Base-by-base conservation (phyloP, 345 rosid species). In the Populus euphratica region DNA sequence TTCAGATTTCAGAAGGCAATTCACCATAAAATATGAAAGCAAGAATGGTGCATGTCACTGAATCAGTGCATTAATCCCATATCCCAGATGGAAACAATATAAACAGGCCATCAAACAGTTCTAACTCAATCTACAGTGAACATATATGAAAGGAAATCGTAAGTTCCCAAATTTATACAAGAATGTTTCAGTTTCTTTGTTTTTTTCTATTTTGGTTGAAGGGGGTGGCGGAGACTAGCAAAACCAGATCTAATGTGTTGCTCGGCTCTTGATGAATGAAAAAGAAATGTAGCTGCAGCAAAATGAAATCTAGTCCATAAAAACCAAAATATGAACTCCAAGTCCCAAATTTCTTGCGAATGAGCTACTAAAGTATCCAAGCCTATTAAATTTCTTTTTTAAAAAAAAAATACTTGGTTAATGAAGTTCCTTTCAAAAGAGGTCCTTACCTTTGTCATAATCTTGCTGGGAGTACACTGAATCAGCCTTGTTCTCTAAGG, bases 371-470 rank as follows among this genome's bases (percentile, higher is more conserved):
- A 35, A 35, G 72, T 18, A 38, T 69, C 54, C 72, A n/a, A 4
- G 31, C 69, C 35, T 65, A 31, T n/a, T 69, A 31, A 72, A 52
- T 43, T 73, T 52, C 68, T 31, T 8, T 9, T 33, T 33, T 4
- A 0, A 41, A 75, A 64, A 21, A 21, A 50, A 29, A 31, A 44
- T 5, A 65, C 75, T 33, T 39, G 16, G 76, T 67, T 61, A 71
- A 33, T 38, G 41, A 74, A 80, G 56, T 63, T 76, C 74, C 59
- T 61, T 36, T 44, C 20, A 35, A 68, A 33, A 52, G 12, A 18
- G 36, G 54, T 50, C 36, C 68, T 41, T 79, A 90, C 89, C 85
- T 36, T 79, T 70, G 79, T 77, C 81, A 31, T 52, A 70, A 18
- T 85, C 81, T 62, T 72, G 78, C 68, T 50, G 79, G 23, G 39